phyloP scores from a whole-genome alignment of 345 rosid species.

The Gossypium herbaceum region DNA sequence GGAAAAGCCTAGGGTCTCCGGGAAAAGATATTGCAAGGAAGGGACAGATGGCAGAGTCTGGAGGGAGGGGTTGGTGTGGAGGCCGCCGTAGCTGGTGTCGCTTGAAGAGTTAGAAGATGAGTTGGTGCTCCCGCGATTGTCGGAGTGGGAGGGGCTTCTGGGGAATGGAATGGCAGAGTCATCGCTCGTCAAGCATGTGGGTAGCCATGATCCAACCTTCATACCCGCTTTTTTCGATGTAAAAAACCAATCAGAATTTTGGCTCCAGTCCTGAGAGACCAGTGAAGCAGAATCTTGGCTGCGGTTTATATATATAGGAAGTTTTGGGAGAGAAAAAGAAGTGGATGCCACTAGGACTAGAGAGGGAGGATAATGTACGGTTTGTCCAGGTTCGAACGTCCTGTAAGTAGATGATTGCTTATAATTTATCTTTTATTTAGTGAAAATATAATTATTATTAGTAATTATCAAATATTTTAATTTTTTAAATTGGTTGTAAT shows the following conservation, averaged over 20 bases:
- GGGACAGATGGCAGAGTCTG: slow-evolving; percentile 77
- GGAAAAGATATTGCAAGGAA: slow-evolving; percentile 58
- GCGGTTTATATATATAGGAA: slow-evolving; percentile 3
- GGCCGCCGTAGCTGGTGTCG: slow-evolving; percentile 34
- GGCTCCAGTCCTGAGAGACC: not conserved
- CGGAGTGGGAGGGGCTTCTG: slow-evolving; percentile 16
- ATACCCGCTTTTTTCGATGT: slow-evolving; percentile 14
- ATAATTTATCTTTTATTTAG: too few relatives aligned
- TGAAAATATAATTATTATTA: too few relatives aligned
- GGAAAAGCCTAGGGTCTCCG: slow-evolving; percentile 36
- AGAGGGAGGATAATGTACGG: not conserved
- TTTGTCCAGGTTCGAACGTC: not conserved
- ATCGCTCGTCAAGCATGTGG: slow-evolving; percentile 9
- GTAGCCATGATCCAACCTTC: slow-evolving; percentile 47
- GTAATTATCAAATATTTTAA: too few relatives aligned
- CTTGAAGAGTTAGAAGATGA: slow-evolving; percentile 23
- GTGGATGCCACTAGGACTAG: not conserved
- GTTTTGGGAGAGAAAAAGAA: too few relatives aligned
- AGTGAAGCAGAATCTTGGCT: not conserved
- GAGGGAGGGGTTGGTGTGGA: slow-evolving; percentile 68
- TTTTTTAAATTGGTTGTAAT: too few relatives aligned
- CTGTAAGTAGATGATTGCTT: too few relatives aligned
- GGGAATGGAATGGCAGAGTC: slow-evolving; percentile 17
- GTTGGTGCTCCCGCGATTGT: slow-evolving; percentile 22
- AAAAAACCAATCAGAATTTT: not conserved